phyloP scores from a whole-genome alignment of 2,329 filamentous ascomycete genomes.

The Sclerotinia spermophila region DNA sequence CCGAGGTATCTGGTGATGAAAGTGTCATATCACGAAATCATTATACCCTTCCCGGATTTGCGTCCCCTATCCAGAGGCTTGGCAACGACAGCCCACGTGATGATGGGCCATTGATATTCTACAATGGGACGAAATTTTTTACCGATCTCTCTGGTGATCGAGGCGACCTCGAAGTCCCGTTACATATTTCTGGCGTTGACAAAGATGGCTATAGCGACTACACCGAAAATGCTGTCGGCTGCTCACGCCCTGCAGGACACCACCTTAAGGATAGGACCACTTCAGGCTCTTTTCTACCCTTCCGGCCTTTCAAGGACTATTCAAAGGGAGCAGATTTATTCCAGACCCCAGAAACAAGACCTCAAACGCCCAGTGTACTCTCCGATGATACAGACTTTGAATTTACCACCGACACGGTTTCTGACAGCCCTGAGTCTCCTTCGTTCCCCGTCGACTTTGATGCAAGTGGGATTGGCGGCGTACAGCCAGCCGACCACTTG shows the following conservation, averaged over 20 bases:
- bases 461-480: slow-evolving; percentile 56
- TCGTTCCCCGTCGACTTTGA: slow-evolving; percentile 43
- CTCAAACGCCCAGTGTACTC: slow-evolving; percentile 29
- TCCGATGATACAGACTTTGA: slow-evolving; percentile 33
- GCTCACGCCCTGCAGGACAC: slow-evolving; percentile 9
- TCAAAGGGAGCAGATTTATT: slow-evolving; percentile 27
- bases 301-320: slow-evolving; percentile 49
- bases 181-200: slow-evolving; percentile 48
- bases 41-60: slow-evolving; percentile 4
- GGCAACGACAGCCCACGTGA: slow-evolving; percentile 46
- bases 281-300: slow-evolving; percentile 28
- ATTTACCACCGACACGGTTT: slow-evolving; percentile 29
- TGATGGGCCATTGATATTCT: slow-evolving; percentile 79
- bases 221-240: slow-evolving; percentile 23
- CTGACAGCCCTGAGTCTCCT: slow-evolving; percentile 3
- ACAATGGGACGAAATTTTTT: slow-evolving; percentile 74
- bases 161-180: slow-evolving; percentile 46
- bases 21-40: not conserved
- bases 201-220: slow-evolving; percentile 38
- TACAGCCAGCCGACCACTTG: slow-evolving; percentile 63
- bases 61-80: not conserved
- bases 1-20: slow-evolving; percentile 34
- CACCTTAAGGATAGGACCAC: slow-evolving; percentile 21
- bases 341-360: slow-evolving; percentile 22
- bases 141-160: slow-evolving; percentile 72